Evolutionary conservation across 2,329 filamentous ascomycete species (phyloP), one percentile per base, ranked within the genome.

Genomic region (Phaeosphaeria sp.): DNA sequence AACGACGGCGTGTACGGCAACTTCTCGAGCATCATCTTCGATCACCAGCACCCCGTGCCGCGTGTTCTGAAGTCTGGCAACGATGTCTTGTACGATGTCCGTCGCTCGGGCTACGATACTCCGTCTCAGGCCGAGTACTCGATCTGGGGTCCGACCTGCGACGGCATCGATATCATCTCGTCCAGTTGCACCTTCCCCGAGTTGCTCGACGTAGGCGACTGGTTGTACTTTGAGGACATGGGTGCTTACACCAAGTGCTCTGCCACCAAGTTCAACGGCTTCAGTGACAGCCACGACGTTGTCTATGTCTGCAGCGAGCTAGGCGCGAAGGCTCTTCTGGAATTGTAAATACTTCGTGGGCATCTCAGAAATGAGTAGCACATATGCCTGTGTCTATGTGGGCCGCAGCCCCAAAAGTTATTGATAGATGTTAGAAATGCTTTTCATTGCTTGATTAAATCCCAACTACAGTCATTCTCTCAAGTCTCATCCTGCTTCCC

Each of bases 181-280:
- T 87, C 92, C 76, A 91, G 89, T 74, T 92, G 91, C 77, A 86
- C 84, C 61, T 92, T 97, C 71, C 81, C 87, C 33, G 88, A 91
- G 52, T 85, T 90, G 48, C 82, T 99, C 44, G 89, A 97, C 73
- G 91, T 97, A 7, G 95, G 95, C 51, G 95, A 99, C 78, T 99
- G 95, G 95, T 84, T 99, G 53, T 99, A 96, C 82, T 99, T 99
- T 79, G 92, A 97, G 81, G 88, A 97, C 61, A 99, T 99, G 95
- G 95, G 95, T 54, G 94, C 95, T 22, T 99, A 99, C 80, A 98
- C 95, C 69, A 96, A 93, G 84, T 98, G 94, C 84, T 97, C 93
- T 59, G 94, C 95, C 63, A 99, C 95, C 56, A 89, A 91, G 74
- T 99, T 99, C 89, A 99, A 99, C 69, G 95, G 95, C 63, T 99